phyloP scores from a whole-genome alignment of 441 rosid genomes.

The Erodium moschatum region DNA sequence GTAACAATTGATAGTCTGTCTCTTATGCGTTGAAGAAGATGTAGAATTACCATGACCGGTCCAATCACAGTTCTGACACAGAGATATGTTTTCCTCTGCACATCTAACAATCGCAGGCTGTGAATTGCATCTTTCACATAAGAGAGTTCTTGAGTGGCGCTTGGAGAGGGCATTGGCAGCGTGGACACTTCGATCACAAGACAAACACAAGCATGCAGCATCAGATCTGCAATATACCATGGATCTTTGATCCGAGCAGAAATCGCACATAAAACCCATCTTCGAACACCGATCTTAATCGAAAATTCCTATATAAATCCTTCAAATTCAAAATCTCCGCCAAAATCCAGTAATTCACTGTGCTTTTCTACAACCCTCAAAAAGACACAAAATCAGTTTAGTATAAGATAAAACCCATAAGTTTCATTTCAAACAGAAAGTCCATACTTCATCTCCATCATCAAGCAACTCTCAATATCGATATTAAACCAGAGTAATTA shows the following conservation, averaged over 20 bases:
- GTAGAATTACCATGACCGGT: slow-evolving; percentile 50
- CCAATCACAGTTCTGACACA: slow-evolving; percentile 98
- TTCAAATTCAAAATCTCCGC: slow-evolving; percentile 13
- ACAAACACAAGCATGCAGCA: slow-evolving; percentile 82
- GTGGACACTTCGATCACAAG: slow-evolving; percentile 89
- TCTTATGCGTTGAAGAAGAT: slow-evolving; percentile 46
- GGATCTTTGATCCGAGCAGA: slow-evolving; percentile 82
- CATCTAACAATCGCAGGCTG: slow-evolving; percentile 82
- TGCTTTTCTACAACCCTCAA: slow-evolving; percentile 18
- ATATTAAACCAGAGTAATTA: not conserved
- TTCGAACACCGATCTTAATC: slow-evolving; percentile 19
- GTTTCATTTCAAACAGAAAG: slow-evolving; percentile 4
- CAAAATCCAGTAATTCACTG: not conserved
- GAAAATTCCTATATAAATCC: slow-evolving; percentile 13
- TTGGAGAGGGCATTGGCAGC: slow-evolving; percentile 89
- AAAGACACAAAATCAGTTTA: slow-evolving; percentile 12
- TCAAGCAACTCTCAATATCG: not conserved
- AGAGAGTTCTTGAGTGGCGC: slow-evolving; percentile 75
- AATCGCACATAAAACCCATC: slow-evolving; percentile 90
- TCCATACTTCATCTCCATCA: not conserved
- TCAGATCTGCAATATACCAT: slow-evolving; percentile 89
- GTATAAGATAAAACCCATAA: not conserved
- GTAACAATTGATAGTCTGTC: slow-evolving; percentile 68
- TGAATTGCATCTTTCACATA: slow-evolving; percentile 80
- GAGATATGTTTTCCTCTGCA: slow-evolving; percentile 59